Base-by-base conservation (phyloP, 371 early-diverging fungal genomes). In the Blastocladiella emersonii region DNA sequence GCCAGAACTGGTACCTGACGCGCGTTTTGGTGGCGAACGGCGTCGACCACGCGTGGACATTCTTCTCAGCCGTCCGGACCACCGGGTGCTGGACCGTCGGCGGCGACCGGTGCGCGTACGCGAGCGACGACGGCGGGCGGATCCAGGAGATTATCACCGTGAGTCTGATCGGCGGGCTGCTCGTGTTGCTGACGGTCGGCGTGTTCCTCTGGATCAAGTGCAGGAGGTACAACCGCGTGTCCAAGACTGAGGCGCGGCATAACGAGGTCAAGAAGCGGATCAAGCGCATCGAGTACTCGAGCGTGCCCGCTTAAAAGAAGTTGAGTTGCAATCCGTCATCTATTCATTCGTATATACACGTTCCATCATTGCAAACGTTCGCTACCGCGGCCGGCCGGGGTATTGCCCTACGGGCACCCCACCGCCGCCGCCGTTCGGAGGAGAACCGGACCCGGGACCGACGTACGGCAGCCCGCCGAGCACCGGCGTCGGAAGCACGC, bases 31-130 rank as follows among this genome's bases (percentile, higher is more conserved):
- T 10, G 19, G 1, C 13, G 0, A 19, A 19, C 8, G 32, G 30
- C 13, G 43, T 37, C 15, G 37, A 35, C 7, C 4, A 7, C 15
- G 59, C 59, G 23, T 59, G 59, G 59, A 15, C 21, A 12, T 27
- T 27, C 3, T 37, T 41, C 2, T 12, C 36, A 10, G 59, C 10
- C 10, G 12, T 13, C 8, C 27, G 27, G 12, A 36, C n/a, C 15
- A 21, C 7, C 6, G 59, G 59, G 23, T 59, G 59, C 32, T 59
- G 59, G 59, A 30, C 32, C 59, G 59, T 41, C 8, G 59, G 59
- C 15, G 34, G 36, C 8, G 35, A 3, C n/a, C 10, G 36, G 59
- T 59, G 59, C 32, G 21, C 27, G 32, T 59, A 59, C 21, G 17
- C 10, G 27, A 5, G 15, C 8, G 15, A 27, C 15, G 55, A 21